A percentile compares a stretch with the other conserved stretches of the same genome.
phyloP scores from a whole-genome alignment of 2,329 filamentous ascomycete species.

The Bipolaris oryzae region DNA sequence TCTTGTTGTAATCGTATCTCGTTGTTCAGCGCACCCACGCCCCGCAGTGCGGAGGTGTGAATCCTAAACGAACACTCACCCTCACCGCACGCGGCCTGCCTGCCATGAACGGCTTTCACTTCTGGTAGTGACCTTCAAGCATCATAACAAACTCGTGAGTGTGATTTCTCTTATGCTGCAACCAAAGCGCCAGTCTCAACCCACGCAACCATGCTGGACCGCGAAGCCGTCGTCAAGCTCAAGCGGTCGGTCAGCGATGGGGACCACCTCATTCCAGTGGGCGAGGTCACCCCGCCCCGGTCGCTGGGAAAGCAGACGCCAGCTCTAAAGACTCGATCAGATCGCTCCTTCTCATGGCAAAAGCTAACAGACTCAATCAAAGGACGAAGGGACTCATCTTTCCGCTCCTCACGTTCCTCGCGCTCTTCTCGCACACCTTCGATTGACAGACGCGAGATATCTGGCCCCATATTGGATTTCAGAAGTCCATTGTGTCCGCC shows the following conservation, averaged over 20 bases:
- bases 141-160: conserved; percentile 32
- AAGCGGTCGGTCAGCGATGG: conserved; percentile 36
- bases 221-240: conserved; percentile 26
- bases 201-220: conserved; percentile 26
- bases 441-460: conserved; percentile 34
- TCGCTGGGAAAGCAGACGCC: conserved; percentile 15
- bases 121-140: conserved; percentile 21
- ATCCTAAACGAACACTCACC: conserved; percentile 23
- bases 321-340: conserved; percentile 5
- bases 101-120: conserved; percentile 38
- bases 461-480: conserved; percentile 30
- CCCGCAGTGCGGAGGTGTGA: conserved; percentile 19
- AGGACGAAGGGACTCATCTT: conserved; percentile 24
- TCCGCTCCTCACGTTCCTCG: conserved; percentile 18
- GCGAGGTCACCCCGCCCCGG: conserved; percentile 22
- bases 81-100: conserved; percentile 28
- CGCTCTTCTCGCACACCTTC: conserved; percentile 20
- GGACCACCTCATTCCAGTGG: conserved; percentile 23
- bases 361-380: conserved; percentile 38
- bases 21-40: conserved; percentile 10
- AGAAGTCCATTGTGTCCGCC: conserved; percentile 25
- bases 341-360: conserved; percentile 34
- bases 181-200: conserved; percentile 3
- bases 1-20: conserved; percentile 6
- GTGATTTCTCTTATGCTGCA: conserved; percentile 8